phyloP scores from a whole-genome alignment of 495 filamentous ascomycete species.

The Neurospora cerealis region DNA sequence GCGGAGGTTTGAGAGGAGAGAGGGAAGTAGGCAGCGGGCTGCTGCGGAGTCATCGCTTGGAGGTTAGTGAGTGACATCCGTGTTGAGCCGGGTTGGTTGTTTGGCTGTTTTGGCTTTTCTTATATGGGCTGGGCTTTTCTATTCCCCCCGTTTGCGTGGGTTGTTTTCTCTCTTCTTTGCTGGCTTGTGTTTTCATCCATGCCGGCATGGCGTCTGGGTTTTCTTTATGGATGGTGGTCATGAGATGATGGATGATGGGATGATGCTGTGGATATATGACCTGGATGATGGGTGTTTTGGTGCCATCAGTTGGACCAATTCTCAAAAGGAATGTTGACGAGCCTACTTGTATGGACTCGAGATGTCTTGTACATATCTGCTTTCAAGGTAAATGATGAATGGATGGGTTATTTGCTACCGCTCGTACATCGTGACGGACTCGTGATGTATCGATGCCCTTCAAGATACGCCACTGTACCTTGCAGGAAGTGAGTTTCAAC shows the following conservation, averaged over 20 bases:
- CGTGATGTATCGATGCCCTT: background rate
- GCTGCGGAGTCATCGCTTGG: slow-evolving; percentile 11
- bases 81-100: background rate
- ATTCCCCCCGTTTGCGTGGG: background rate
- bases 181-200: background rate
- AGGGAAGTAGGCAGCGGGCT: slow-evolving; percentile 18
- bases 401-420: background rate
- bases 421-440: background rate
- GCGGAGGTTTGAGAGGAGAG: slow-evolving; percentile 38
- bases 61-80: background rate
- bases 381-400: background rate
- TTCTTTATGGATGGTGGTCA: background rate
- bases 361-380: background rate
- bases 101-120: background rate
- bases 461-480: background rate
- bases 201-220: background rate
- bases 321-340: background rate
- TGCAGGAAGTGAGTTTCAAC: background rate
- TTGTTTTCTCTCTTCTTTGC: background rate
- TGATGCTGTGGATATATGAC: background rate
- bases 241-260: background rate
- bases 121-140: background rate
- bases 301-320: background rate
- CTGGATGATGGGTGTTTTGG: background rate
- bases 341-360: background rate